Base-by-base conservation (phyloP, 352 stramenopile species). In the Phytophthora ohioensis region DNA sequence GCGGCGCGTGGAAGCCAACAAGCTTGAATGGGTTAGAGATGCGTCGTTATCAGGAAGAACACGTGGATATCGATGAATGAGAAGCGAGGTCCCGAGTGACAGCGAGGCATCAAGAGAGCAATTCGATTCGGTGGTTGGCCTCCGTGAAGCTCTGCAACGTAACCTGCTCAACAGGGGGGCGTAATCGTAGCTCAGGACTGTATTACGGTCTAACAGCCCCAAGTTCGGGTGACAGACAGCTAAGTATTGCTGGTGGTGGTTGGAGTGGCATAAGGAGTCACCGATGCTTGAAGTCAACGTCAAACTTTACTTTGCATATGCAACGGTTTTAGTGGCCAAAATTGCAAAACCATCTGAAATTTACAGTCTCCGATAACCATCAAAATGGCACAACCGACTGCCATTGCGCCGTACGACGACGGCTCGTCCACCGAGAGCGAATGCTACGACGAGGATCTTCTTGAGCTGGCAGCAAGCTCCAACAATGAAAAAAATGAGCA, bases 391-490 rank as follows among this genome's bases (percentile, higher is more conserved):
- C 1, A 47, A 8, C 0, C 46, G 39, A 32, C 11, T n/a, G 21
- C 51, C 5, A 31, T 35, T 43, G 48, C 46, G 7, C 53, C 54
- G 27, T 63, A 54, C 48, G 48, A 79, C 43, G 71, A 61, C 41
- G 66, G 61, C 11, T 71, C 61, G 39, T 76, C 71, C 49, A 79
- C 71, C 10, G 71, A 79, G 42, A 79, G 67, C 62, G 67, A 79
- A 64, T 60, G 47, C 49, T 76, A 70, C 32, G 68, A 72, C 41
- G 62, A 73, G 42, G 52, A 64, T 8, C 31, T 63, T 2, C 39
- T 59, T 11, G 57, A 59, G 11, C 17, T 55, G 31, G 35, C 47
- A 30, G 27, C 30, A 35, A 45, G 31, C 15, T 12, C 31, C 15
- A 10, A 34, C 31, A 43, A 53, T 10, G 21, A 11, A 15, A 36